Evolutionary conservation across 2,329 filamentous ascomycete species (phyloP).

Genomic region (Aspergillus aculeatus): DNA sequence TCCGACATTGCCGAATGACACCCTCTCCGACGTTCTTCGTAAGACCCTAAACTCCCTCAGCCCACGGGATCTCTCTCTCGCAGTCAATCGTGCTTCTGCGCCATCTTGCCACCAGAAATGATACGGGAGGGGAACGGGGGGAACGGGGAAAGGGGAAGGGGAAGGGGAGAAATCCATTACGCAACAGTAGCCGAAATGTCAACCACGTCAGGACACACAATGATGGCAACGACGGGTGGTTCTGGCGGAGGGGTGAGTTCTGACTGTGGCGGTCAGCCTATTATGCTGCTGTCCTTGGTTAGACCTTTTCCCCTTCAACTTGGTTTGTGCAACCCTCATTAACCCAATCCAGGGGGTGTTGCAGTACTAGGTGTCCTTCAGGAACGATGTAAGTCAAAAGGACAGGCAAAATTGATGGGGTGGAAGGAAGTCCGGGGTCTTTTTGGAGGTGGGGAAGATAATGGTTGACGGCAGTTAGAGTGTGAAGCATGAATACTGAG

Average conservation of each 20-base stretch:
- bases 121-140: neutral
- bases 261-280: constrained; percentile 4
- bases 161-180: neutral
- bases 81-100: no score
- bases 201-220: neutral
- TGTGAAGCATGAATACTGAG: no score
- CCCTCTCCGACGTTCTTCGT: neutral
- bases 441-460: no score
- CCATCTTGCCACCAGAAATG: neutral
- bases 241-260: neutral
- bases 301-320: neutral
- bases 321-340: constrained; percentile 5
- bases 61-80: neutral
- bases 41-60: neutral
- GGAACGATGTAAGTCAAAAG: neutral
- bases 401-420: neutral
- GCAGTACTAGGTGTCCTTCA: neutral
- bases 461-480: no score
- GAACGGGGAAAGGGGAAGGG: neutral
- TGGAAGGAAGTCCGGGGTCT: neutral
- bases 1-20: constrained; percentile 5
- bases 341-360: neutral
- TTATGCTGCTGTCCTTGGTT: neutral
- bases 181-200: neutral
- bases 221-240: neutral